These are phyloP conservation scores for Emericellopsis cladophorae DNA, from an alignment of 2,329 filamentous ascomycete species.

Conservation along the genomic window DNA sequence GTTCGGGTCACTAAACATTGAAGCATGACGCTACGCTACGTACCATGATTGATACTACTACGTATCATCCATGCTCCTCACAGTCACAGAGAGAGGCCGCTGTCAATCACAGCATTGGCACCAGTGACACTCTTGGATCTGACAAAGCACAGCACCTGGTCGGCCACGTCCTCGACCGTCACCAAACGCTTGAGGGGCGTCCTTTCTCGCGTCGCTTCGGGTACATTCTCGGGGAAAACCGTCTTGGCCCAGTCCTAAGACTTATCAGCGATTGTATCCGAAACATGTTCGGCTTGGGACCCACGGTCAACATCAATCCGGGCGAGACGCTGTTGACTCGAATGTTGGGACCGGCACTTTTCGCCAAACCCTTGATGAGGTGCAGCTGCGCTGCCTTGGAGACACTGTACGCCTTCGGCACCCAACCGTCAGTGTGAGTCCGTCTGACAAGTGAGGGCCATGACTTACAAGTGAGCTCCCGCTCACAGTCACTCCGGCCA, in stretches of 20 bases:
- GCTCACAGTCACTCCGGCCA: constrained; percentile 51
- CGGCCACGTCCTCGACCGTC: constrained; percentile 37
- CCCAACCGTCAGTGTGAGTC: neutral
- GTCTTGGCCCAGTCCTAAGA: constrained; percentile 47
- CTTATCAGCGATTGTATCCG: neutral
- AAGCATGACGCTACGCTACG: too few relatives aligned
- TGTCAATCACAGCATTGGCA: constrained; percentile 36
- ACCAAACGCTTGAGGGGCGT: constrained; percentile 47
- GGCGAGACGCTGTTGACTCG: constrained; percentile 47
- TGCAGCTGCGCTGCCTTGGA: constrained; percentile 64
- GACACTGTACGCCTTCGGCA: constrained; percentile 54
- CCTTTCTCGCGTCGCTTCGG: constrained; percentile 37
- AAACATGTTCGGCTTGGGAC: constrained; percentile 4
- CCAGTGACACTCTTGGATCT: constrained; percentile 36
- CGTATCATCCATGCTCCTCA: neutral
- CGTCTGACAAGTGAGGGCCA: neutral
- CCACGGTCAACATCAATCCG: constrained; percentile 35
- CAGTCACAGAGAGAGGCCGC: constrained; percentile 2
- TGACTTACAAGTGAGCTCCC: constrained; percentile 44
- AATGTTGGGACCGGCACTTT: constrained; percentile 39
- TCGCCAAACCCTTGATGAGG: constrained; percentile 39
- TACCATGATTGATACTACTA: neutral
- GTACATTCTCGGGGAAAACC: constrained; percentile 41
- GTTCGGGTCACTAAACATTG: too few relatives aligned
- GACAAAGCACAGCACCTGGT: constrained; percentile 37